A percentile compares a stretch with the other conserved stretches of the same genome.
Conservation (phyloP, 2,329 filamentous ascomycete genomes). For the Phialemonium atrogriseum region DNA sequence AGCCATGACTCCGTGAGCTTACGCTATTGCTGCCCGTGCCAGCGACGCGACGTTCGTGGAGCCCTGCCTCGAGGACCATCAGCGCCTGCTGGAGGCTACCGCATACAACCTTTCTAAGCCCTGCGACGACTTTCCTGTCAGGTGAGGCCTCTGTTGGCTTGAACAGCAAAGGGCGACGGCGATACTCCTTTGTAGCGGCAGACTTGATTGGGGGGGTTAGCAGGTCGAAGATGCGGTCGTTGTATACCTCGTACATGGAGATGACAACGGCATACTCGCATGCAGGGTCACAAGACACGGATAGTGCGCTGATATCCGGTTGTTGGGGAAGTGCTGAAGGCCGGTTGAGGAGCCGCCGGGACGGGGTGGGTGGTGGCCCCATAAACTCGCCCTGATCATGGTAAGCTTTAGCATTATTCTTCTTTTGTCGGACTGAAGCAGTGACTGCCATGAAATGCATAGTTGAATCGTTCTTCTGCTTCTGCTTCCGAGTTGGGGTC, state of each 20-base stretch:
- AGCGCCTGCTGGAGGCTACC: constrained; percentile 74
- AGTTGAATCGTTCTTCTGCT: too few relatives aligned
- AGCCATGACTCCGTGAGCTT: constrained; percentile 87
- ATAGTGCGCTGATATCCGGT: constrained; percentile 66
- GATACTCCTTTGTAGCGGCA: constrained; percentile 57
- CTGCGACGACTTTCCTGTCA: constrained; percentile 90
- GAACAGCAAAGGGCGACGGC: constrained; percentile 78
- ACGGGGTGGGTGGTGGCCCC: constrained; percentile 42
- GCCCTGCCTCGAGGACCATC: constrained; percentile 80
- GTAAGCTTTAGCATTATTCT: constrained; percentile 32
- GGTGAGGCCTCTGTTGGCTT: constrained; percentile 83
- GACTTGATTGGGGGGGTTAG: constrained; percentile 56
- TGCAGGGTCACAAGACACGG: constrained; percentile 56
- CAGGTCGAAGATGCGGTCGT: constrained; percentile 94
- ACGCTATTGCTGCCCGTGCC: constrained; percentile 91
- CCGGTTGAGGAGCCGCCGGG: constrained; percentile 55
- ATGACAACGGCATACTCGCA: constrained; percentile 82
- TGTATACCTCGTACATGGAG: constrained; percentile 99
- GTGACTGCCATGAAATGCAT: constrained; percentile 38
- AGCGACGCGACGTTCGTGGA: constrained; percentile 79
- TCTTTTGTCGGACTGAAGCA: constrained; percentile 35
- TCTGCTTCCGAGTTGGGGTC: too few relatives aligned
- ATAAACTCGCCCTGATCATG: constrained; percentile 38
- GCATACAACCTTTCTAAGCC: constrained; percentile 84
- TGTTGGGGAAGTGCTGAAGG: constrained; percentile 63